Base-by-base conservation (phyloP, 306 rosid genomes). In the Amphicarpaea edgeworthii region DNA sequence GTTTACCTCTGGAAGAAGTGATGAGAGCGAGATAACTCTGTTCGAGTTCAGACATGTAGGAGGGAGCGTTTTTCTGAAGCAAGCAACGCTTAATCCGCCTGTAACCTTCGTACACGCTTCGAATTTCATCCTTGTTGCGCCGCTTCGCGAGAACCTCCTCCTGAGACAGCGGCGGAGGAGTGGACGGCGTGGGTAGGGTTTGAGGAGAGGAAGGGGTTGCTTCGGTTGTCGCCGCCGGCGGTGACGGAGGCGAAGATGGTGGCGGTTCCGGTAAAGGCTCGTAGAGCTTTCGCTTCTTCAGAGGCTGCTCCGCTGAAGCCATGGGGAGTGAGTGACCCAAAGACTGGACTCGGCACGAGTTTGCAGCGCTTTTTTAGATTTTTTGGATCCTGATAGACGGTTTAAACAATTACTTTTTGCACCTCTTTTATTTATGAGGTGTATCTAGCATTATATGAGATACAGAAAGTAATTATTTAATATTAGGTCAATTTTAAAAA, bases 251-350 rank as follows among this genome's bases (percentile, higher is more conserved):
- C 7, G 46, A 20, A 6, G 81, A 61, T 3, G 84, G 72, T 1
- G 86, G 75, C 19, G 80, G 70, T 19, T 47, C 51, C 2, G 67
- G 65, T 17, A 60, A 37, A 26, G 80, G 23, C 2, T 81, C 81
- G 74, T 76, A 66, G 17, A 53, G 74, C 75, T 57, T 76, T 17
- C 75, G 75, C 75, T 82, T 82, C 70, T 82, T 82, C 0, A 17
- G 75, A 7, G 85, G 85, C 57, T 82, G 85, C 67, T 77, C 76
- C 54, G 72, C 86, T 9, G 93, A 72, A 32, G 91, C 81, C 98
- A 92, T 72, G 21, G 79, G 4, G 14, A n/a, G n/a, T 24, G 37
- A 57, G 42, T 15, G 78, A 32, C 20, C 26, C 24, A 45, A 1
- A 21, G n/a, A 85, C 86, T 76, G 71, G 74, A 69, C 54, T 70